These are phyloP conservation scores for Ambispora gerdemannii DNA, from an alignment of 192 early-diverging fungal genomes.

Conservation along the genomic window DNA sequence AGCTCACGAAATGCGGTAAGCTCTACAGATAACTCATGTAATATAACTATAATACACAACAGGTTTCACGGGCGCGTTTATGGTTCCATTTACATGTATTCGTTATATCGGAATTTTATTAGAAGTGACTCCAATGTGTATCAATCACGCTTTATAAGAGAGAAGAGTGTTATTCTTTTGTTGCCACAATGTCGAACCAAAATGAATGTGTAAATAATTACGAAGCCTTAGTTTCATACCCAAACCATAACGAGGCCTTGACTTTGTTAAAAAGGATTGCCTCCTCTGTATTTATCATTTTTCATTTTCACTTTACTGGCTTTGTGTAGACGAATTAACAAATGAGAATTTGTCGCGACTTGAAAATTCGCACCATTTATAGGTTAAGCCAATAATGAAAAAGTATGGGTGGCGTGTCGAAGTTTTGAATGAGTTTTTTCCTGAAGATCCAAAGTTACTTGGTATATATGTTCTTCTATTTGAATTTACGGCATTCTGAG, in stretches of 20 bases:
- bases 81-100: too few relatives aligned
- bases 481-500: background rate
- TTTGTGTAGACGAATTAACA: background rate
- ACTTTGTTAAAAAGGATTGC: slow-evolving; percentile 40
- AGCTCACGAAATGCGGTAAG: too few relatives aligned
- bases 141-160: too few relatives aligned
- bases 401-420: slow-evolving; percentile 57
- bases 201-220: background rate
- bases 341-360: background rate
- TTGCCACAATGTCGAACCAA: background rate
- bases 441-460: slow-evolving; percentile 42
- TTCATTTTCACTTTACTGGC: background rate
- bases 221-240: background rate
- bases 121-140: too few relatives aligned
- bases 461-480: slow-evolving; percentile 25
- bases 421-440: slow-evolving; percentile 59
- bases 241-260: slow-evolving; percentile 46
- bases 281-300: slow-evolving; percentile 33
- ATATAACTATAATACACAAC: too few relatives aligned
- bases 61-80: too few relatives aligned
- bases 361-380: background rate
- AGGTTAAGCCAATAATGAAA: slow-evolving; percentile 71
- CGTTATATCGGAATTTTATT: too few relatives aligned
- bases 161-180: too few relatives aligned
- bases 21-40: too few relatives aligned